Evolutionary conservation across 129 eudicot species (phyloP).

Genomic region (Sambucus nigra): DNA sequence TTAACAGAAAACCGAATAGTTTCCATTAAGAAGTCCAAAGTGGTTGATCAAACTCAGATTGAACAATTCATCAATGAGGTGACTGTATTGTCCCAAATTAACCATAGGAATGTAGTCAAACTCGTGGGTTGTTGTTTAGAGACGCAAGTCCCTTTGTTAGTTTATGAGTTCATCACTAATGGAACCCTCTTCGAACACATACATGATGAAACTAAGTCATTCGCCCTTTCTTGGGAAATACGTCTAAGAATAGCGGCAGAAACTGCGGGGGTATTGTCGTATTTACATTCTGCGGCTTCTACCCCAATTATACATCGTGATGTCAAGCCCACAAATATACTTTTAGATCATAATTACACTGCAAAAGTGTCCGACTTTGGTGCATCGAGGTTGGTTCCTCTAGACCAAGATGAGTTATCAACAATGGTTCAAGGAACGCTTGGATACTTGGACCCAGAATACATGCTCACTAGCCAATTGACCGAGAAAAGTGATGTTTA

Average conservation of each 20-base stretch:
- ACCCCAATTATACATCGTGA: neutral
- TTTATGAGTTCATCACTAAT: neutral
- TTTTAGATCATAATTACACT: neutral
- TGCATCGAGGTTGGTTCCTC: neutral
- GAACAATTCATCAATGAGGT: slow-evolving; percentile 6
- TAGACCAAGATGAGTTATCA: neutral
- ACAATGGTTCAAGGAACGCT: neutral
- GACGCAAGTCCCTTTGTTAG: neutral
- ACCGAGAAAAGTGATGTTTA: slow-evolving; percentile 3
- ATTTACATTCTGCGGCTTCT: neutral
- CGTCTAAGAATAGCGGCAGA: neutral
- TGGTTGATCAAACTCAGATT: neutral
- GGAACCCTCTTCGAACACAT: neutral
- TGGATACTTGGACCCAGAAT: neutral
- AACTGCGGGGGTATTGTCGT: neutral
- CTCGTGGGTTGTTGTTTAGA: slow-evolving; percentile 1
- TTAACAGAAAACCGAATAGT: neutral
- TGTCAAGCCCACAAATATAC: neutral
- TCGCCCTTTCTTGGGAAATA: neutral
- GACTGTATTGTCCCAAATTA: neutral
- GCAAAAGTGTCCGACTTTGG: slow-evolving; percentile 5
- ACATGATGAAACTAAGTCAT: neutral
- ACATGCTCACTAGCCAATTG: neutral
- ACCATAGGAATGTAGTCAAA: neutral
- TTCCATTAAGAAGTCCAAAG: slow-evolving; percentile 1